These are phyloP conservation scores for Eutrema japonicum DNA, from an alignment of 345 rosid genomes.

Conservation along the genomic window DNA sequence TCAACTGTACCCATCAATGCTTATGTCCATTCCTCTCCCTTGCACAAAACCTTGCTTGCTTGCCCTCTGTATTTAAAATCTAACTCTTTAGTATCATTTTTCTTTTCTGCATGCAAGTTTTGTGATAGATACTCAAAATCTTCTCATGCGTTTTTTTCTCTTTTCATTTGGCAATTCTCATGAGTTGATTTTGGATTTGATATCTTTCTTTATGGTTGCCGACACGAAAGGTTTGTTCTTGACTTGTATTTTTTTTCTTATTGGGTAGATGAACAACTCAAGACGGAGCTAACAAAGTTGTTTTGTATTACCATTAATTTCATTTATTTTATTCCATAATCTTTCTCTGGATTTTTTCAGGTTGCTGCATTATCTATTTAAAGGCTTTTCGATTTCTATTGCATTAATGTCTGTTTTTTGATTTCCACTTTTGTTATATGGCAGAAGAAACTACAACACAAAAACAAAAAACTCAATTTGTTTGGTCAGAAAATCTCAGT, in stretches of 20 bases:
- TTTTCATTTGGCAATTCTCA: conserved; percentile 37
- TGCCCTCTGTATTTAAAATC: neutral
- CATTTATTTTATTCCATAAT: conserved; percentile 1
- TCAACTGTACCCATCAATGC: conserved; percentile 47
- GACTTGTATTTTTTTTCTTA: conserved; percentile 19
- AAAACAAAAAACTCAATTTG: neutral
- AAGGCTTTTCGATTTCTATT: conserved; percentile 24
- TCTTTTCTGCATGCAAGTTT: conserved; percentile 43
- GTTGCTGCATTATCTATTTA: conserved; percentile 28
- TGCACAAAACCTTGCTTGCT: conserved; percentile 7
- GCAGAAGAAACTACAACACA: conserved; percentile 18
- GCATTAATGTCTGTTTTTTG: conserved; percentile 19
- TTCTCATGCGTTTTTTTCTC: conserved; percentile 27
- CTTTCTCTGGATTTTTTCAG: neutral
- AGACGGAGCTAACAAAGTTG: conserved; percentile 48
- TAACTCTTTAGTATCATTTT: neutral
- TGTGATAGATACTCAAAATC: conserved; percentile 19
- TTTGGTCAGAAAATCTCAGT: conserved; percentile 39
- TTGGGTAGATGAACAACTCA: conserved; percentile 45
- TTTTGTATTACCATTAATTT: neutral
- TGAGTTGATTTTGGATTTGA: conserved; percentile 25
- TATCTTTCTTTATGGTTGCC: conserved; percentile 36
- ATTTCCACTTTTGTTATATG: conserved; percentile 26
- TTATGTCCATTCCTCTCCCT: conserved; percentile 31
- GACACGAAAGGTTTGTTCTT: conserved; percentile 46